Percentiles rank a stretch among this genome's conserved stretches.
These are phyloP conservation scores for Blastomyces gilchristii DNA, from an alignment of 2,329 filamentous ascomycete genomes.

Conservation along the genomic window DNA sequence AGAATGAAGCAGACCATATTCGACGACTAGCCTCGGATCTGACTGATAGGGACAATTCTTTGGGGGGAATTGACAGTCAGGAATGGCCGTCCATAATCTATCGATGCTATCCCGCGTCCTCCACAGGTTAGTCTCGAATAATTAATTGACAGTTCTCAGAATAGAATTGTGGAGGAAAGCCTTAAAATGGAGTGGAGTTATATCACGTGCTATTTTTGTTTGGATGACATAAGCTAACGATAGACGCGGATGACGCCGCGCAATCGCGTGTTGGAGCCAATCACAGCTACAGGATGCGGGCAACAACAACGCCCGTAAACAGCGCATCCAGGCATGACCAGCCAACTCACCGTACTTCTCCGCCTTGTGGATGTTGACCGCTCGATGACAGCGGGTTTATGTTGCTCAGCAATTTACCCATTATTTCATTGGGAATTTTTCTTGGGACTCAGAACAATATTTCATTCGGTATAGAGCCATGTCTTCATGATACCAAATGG, in stretches of 20 bases:
- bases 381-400: not conserved
- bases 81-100: not conserved
- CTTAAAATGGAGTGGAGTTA: not conserved
- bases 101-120: not conserved
- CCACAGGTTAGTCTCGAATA: not conserved
- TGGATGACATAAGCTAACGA: not conserved
- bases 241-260: not conserved
- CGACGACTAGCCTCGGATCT: not conserved
- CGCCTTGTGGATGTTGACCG: not conserved
- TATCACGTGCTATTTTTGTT: not conserved
- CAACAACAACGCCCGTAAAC: not conserved
- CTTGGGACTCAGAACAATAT: not conserved
- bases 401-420: not conserved
- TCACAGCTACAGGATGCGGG: not conserved
- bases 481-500: not conserved
- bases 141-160: not conserved
- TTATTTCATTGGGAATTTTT: not conserved
- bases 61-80: too few species aligned
- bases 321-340: not conserved
- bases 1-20: not conserved
- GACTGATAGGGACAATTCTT: not conserved
- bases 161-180: not conserved
- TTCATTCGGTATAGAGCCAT: not conserved
- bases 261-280: slow-evolving; percentile 2
- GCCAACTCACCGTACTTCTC: slow-evolving; percentile 3